These are phyloP conservation scores for Lactarius vividus DNA, from an alignment of 768 basidiomycete genomes.

Conservation along the genomic window DNA sequence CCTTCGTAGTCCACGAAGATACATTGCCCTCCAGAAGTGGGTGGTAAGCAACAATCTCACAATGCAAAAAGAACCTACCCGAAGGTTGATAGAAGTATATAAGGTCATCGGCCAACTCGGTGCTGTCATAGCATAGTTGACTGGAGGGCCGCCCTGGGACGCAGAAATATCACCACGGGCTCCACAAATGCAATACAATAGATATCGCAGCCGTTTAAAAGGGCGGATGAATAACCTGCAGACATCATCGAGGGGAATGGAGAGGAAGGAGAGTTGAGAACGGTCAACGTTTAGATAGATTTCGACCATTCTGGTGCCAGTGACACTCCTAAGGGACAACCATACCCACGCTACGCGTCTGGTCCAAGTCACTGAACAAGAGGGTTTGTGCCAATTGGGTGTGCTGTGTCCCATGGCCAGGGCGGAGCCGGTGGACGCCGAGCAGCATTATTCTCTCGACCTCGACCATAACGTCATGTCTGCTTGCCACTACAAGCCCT, in stretches of 20 bases:
- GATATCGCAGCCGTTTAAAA: background rate
- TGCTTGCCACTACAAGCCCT: background rate
- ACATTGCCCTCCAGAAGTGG: background rate
- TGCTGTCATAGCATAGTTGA: background rate
- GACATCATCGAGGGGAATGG: too few relatives aligned
- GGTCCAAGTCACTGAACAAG: too few relatives aligned
- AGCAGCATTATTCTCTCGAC: background rate
- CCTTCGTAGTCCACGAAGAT: background rate
- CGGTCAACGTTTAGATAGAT: too few relatives aligned
- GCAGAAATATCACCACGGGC: background rate
- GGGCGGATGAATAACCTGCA: background rate
- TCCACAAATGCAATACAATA: conserved; percentile 5
- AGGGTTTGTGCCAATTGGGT: too few relatives aligned
- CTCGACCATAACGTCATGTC: conserved; percentile 5
- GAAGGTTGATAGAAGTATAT: background rate
- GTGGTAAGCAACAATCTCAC: background rate
- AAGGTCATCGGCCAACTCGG: background rate
- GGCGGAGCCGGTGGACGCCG: background rate
- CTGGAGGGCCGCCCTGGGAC: too few relatives aligned
- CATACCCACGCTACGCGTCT: too few relatives aligned
- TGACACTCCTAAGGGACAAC: too few relatives aligned
- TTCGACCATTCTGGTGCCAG: too few relatives aligned
- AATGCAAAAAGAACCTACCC: background rate
- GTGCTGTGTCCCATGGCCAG: background rate
- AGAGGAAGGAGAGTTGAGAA: too few relatives aligned